Conservation (phyloP, 2,329 filamentous ascomycete species). For the Saccharata proteae region DNA sequence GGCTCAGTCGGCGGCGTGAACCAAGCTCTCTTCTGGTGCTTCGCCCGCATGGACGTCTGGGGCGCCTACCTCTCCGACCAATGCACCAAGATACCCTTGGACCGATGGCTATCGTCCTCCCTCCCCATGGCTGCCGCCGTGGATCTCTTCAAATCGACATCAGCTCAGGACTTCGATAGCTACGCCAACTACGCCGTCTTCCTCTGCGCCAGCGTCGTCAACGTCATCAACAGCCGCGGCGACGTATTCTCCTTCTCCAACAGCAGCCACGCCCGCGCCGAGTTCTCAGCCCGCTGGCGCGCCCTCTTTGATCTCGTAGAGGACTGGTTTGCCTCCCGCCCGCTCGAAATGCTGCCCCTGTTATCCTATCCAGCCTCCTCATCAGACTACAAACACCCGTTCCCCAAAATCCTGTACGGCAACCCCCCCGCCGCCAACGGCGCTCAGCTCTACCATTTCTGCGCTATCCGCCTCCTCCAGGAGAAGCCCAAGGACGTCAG, state of each 20-base stretch:
- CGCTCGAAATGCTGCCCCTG: constrained; percentile 13
- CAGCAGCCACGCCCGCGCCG: constrained; percentile 4
- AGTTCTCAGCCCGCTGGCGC: constrained; percentile 19
- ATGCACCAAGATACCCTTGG: constrained; percentile 36
- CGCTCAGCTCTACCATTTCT: constrained; percentile 13
- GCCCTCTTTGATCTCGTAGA: constrained; percentile 21
- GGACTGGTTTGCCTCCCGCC: constrained; percentile 19
- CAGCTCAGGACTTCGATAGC: constrained; percentile 36
- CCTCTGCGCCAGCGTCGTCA: constrained; percentile 36
- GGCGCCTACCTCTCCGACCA: constrained; percentile 43
- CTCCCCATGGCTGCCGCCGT: constrained; percentile 26
- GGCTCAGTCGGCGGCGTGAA: constrained; percentile 40
- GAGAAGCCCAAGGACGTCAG: constrained; percentile 17
- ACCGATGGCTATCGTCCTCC: constrained; percentile 34
- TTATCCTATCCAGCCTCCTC: constrained; percentile 6
- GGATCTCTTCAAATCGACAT: constrained; percentile 24
- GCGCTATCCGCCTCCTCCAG: constrained; percentile 10
- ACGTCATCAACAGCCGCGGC: constrained; percentile 13
- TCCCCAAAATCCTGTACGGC: constrained; percentile 11
- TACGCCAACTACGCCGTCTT: constrained; percentile 50
- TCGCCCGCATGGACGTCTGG: constrained; percentile 46
- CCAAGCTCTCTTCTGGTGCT: constrained; percentile 47
- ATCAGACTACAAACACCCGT: constrained; percentile 7
- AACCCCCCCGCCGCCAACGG: constrained; percentile 13
- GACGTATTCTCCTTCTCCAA: constrained; percentile 12